Percentiles rank a stretch among this genome's conserved stretches.
Conservation (phyloP, 202 grass and related monocot genomes). For the Zoysia matrella region DNA sequence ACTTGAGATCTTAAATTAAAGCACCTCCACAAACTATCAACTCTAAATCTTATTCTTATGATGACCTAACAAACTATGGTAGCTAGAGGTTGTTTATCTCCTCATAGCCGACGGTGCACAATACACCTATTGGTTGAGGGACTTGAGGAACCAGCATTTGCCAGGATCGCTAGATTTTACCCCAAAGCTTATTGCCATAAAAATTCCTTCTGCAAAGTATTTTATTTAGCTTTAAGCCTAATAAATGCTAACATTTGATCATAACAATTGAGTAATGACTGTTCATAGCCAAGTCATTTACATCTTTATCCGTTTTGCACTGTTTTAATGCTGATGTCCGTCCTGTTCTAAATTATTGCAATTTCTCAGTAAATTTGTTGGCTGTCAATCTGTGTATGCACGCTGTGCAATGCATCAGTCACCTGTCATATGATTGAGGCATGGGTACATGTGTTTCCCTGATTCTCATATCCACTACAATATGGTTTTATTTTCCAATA, state of each 20-base stretch:
- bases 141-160: neutral
- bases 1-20: too few relatives aligned
- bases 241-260: neutral
- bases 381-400: constrained; percentile 18
- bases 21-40: too few relatives aligned
- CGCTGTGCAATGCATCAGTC: neutral
- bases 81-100: too few relatives aligned
- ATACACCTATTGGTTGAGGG: neutral
- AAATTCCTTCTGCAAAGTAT: neutral
- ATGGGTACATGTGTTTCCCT: constrained; percentile 17
- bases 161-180: neutral
- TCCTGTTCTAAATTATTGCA: constrained; percentile 7
- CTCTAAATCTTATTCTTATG: too few relatives aligned
- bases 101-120: too few relatives aligned
- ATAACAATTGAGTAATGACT: neutral
- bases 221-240: constrained; percentile 12
- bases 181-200: neutral
- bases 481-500: constrained; percentile 1
- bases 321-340: neutral
- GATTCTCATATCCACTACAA: neutral
- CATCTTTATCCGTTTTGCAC: constrained; percentile 5
- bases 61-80: too few relatives aligned
- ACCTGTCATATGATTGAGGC: constrained; percentile 28
- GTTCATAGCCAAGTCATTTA: neutral
- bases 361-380: neutral